Evolutionary conservation across 345 rosid species (phyloP).

Genomic region (Rhizophora mangle): DNA sequence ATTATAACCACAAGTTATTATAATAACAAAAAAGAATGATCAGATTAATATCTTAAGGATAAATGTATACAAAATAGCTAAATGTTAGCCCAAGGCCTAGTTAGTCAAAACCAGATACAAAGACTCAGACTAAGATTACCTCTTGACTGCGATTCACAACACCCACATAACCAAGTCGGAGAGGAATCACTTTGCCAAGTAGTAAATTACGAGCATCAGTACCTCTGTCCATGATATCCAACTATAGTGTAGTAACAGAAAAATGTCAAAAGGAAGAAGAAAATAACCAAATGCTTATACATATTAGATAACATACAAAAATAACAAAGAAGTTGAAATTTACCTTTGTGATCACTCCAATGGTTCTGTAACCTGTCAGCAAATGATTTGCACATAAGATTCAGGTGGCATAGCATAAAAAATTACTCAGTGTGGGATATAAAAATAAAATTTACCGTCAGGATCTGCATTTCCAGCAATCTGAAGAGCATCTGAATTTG

Average conservation of each 20-base stretch:
- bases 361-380: slow-evolving; percentile 71
- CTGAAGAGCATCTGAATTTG: slow-evolving; percentile 95
- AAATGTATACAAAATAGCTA: neutral
- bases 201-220: slow-evolving; percentile 86
- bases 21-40: neutral
- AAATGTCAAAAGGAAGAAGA: slow-evolving; percentile 2
- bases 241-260: slow-evolving; percentile 45
- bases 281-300: neutral
- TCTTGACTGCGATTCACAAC: slow-evolving; percentile 95
- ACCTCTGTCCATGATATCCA: slow-evolving; percentile 99
- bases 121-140: slow-evolving; percentile 37
- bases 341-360: slow-evolving; percentile 93
- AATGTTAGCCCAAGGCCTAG: neutral
- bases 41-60: neutral
- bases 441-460: slow-evolving; percentile 51
- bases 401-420: slow-evolving; percentile 6
- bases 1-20: neutral
- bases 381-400: slow-evolving; percentile 14
- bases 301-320: neutral
- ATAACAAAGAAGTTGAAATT: neutral
- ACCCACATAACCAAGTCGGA: slow-evolving; percentile 92
- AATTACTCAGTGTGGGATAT: neutral
- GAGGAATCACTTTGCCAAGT: slow-evolving; percentile 88
- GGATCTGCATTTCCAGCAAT: slow-evolving; percentile 94
- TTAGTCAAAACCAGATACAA: too few species aligned